These are phyloP conservation scores for Ascochyta viciae-villosae DNA, from an alignment of 2,329 filamentous ascomycete species.

Conservation along the genomic window DNA sequence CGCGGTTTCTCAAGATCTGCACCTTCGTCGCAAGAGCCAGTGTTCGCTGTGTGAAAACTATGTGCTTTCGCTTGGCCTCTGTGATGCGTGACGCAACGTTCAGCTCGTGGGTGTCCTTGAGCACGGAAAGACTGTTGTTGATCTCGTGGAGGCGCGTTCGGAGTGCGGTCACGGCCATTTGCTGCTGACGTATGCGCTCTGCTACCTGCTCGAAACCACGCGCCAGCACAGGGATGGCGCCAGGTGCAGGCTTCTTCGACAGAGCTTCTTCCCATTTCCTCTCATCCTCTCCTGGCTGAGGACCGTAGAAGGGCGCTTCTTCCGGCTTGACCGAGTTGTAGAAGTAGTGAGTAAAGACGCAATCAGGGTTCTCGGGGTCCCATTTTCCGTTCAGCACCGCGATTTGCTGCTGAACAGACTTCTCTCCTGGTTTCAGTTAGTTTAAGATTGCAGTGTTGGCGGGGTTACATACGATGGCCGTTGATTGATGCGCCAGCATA, in stretches of 20 bases:
- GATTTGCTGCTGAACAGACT: conserved; percentile 78
- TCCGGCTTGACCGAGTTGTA: conserved; percentile 83
- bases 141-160: conserved; percentile 79
- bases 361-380: conserved; percentile 71
- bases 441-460: neutral
- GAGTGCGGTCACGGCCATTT: conserved; percentile 71
- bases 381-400: conserved; percentile 74
- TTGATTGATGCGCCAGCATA: conserved; percentile 37
- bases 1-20: conserved; percentile 80
- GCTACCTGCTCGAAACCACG: conserved; percentile 76
- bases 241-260: conserved; percentile 76
- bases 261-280: conserved; percentile 85
- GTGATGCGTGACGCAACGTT: conserved; percentile 76
- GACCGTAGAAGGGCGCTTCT: conserved; percentile 78
- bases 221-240: conserved; percentile 78
- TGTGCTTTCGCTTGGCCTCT: conserved; percentile 75
- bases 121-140: conserved; percentile 74
- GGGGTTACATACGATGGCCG: conserved; percentile 36
- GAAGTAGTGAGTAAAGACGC: conserved; percentile 82
- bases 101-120: conserved; percentile 79
- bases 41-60: conserved; percentile 74
- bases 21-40: conserved; percentile 79
- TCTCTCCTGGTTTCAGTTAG: conserved; percentile 61
- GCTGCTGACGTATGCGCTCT: conserved; percentile 75
- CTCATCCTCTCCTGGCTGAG: conserved; percentile 72